Percentiles rank a stretch among this genome's conserved stretches.
Conservation (phyloP, 441 rosid species). For the Capsella rubella region DNA sequence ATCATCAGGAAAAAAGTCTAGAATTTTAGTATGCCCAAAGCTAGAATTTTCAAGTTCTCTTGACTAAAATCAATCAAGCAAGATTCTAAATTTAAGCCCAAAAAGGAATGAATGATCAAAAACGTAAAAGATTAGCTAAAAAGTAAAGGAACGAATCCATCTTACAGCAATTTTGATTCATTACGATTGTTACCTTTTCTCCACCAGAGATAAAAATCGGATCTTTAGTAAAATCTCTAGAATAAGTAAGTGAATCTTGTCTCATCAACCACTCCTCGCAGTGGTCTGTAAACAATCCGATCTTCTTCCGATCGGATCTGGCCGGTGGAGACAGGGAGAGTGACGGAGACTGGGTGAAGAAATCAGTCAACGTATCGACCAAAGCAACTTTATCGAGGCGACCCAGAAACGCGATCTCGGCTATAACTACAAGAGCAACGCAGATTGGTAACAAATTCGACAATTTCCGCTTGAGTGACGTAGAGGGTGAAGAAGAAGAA, state of each 20-base stretch:
- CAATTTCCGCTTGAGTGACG: slow-evolving; percentile 57
- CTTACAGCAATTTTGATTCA: not conserved
- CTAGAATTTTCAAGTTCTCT: not conserved
- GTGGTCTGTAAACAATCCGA: slow-evolving; percentile 43
- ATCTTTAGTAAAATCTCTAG: slow-evolving; percentile 74
- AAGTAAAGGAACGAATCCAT: slow-evolving; percentile 10
- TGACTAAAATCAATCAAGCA: not conserved
- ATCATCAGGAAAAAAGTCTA: slow-evolving; percentile 10
- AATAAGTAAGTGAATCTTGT: slow-evolving; percentile 64
- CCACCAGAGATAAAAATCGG: slow-evolving; percentile 69
- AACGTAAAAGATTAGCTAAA: slow-evolving; percentile 2
- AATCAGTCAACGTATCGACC: slow-evolving; percentile 70
- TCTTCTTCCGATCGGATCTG: slow-evolving; percentile 33
- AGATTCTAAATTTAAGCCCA: not conserved
- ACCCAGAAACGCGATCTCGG: slow-evolving; percentile 86
- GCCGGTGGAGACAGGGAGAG: not conserved
- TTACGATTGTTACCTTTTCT: slow-evolving; percentile 48
- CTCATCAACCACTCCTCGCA: slow-evolving; percentile 86
- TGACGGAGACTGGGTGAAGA: slow-evolving; percentile 45
- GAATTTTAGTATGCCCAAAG: not conserved
- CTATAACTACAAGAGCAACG: slow-evolving; percentile 71
- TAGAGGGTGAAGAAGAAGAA: slow-evolving; percentile 38
- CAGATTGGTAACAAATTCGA: slow-evolving; percentile 63
- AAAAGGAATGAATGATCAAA: slow-evolving; percentile 12
- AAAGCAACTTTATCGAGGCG: slow-evolving; percentile 75